Evolutionary conservation across 176 grass and related monocot species (phyloP).

Genomic region (Alopecurus myosuroides): DNA sequence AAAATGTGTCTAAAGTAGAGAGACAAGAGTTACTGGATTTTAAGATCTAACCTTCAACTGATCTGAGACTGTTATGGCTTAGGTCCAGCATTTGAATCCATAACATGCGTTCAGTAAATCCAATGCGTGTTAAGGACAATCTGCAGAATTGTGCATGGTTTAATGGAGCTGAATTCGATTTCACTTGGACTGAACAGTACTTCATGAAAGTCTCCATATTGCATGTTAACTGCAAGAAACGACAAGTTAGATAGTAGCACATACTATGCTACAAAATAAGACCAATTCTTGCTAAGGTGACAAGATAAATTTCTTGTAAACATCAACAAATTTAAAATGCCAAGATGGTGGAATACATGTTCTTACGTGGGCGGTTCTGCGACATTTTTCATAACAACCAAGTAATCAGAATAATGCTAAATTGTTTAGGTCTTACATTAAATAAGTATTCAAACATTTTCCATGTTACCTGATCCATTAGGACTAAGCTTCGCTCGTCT

Average conservation of each 20-base stretch:
- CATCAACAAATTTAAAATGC: not conserved
- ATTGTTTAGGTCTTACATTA: constrained; percentile 6
- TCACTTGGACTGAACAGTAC: constrained; percentile 45
- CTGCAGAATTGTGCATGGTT: constrained; percentile 43
- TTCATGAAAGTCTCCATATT: constrained; percentile 59
- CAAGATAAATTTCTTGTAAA: not conserved
- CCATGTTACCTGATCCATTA: constrained; percentile 78
- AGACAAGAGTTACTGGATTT: constrained; percentile 5
- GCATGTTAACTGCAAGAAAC: constrained; percentile 64
- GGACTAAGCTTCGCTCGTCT: constrained; percentile 75
- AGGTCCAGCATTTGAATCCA: constrained; percentile 95
- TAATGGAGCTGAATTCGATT: constrained; percentile 33
- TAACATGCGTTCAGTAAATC: constrained; percentile 61
- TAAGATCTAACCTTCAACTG: constrained; percentile 54
- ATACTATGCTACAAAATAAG: not conserved
- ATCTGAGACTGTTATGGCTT: constrained; percentile 77
- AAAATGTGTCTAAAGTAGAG: not conserved
- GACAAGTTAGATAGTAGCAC: constrained; percentile 18
- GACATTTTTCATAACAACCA: not conserved
- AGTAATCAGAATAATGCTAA: not conserved
- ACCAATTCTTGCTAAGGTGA: not conserved
- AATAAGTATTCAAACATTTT: constrained; percentile 9
- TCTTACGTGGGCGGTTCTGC: not conserved
- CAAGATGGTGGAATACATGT: not conserved
- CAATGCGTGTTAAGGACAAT: constrained; percentile 64